These are phyloP conservation scores for Fraxinus greggii DNA, from an alignment of 305 asterid genomes.

Conservation along the genomic window DNA sequence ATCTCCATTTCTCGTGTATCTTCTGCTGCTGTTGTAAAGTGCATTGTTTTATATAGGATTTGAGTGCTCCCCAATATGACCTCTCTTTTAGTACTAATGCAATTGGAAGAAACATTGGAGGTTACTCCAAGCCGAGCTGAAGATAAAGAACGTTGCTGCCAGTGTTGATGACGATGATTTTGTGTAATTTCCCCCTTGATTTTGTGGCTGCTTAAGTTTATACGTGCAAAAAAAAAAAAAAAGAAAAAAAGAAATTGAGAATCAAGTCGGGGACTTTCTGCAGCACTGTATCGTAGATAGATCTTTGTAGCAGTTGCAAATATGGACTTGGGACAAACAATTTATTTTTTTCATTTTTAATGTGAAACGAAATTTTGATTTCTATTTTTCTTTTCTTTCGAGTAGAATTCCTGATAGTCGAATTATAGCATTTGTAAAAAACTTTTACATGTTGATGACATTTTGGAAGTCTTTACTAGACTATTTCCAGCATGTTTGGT, in stretches of 20 bases:
- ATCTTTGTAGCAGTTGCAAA: slow-evolving; percentile 52
- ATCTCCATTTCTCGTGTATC: slow-evolving; percentile 35
- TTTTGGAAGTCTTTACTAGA: background rate
- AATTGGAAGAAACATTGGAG: slow-evolving; percentile 33
- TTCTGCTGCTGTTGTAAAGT: slow-evolving; percentile 33
- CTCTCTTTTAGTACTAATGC: slow-evolving; percentile 37
- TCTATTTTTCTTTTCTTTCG: background rate
- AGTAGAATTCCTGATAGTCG: background rate
- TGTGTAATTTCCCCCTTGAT: slow-evolving; percentile 36
- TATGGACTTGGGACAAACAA: slow-evolving; percentile 30
- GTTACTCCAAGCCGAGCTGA: slow-evolving; percentile 30
- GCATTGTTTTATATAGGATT: slow-evolving; percentile 17
- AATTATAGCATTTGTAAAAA: background rate
- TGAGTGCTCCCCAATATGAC: slow-evolving; percentile 27
- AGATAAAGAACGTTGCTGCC: slow-evolving; percentile 28
- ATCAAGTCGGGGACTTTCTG: slow-evolving; percentile 40
- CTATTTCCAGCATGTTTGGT: background rate
- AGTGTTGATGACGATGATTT: slow-evolving; percentile 33
- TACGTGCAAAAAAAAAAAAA: background rate
- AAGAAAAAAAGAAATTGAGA: background rate
- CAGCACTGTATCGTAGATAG: slow-evolving; percentile 39
- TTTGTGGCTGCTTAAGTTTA: slow-evolving; percentile 43
- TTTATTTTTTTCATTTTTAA: slow-evolving; percentile 3
- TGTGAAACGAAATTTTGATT: slow-evolving; percentile 24
- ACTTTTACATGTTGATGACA: background rate